Conservation (phyloP, 305 asterid genomes). For the Solanum aculeatissimum region DNA sequence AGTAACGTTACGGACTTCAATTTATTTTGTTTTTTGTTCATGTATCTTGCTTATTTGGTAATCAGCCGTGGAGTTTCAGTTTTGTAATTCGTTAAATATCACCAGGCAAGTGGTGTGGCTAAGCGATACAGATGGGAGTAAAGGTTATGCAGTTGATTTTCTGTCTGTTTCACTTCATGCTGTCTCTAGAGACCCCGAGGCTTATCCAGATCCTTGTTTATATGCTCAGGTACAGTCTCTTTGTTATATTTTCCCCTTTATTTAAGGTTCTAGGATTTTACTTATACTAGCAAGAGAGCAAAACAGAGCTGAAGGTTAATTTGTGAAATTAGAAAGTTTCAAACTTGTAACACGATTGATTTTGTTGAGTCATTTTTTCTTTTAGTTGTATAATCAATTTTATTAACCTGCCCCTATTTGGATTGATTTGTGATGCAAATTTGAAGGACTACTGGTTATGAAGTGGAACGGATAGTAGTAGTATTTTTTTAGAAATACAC, state of each 20-base stretch:
- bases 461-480: background rate
- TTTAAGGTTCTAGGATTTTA: background rate
- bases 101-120: slow-evolving; percentile 88
- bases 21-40: background rate
- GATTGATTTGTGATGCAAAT: background rate
- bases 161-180: slow-evolving; percentile 71
- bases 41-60: background rate
- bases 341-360: background rate
- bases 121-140: slow-evolving; percentile 58
- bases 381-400: background rate
- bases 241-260: background rate
- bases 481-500: background rate
- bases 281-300: background rate
- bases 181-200: slow-evolving; percentile 84
- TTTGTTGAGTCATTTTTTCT: background rate
- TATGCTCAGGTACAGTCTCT: slow-evolving; percentile 56
- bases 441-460: background rate
- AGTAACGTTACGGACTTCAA: slow-evolving; percentile 16
- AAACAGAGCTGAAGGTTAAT: background rate
- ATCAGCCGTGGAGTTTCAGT: background rate
- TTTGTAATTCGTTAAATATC: background rate
- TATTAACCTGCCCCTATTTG: background rate
- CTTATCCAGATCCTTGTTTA: slow-evolving; percentile 73
- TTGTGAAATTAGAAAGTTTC: background rate
- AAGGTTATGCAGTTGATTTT: slow-evolving; percentile 84